Conservation (phyloP, 306 rosid species). For the Prunus salicina region DNA sequence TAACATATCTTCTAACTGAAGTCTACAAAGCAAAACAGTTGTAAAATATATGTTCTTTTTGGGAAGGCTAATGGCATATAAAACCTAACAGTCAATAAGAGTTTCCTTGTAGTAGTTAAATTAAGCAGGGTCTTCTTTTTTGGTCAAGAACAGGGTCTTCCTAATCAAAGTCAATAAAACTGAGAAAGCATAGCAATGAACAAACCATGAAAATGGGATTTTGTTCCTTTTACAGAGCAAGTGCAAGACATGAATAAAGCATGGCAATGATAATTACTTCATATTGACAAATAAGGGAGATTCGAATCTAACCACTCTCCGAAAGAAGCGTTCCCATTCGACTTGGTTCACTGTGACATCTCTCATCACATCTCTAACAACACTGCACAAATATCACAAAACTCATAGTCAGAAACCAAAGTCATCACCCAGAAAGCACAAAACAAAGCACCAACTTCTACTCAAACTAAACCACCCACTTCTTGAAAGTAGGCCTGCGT, state of each 20-base stretch:
- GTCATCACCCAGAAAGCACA: not conserved
- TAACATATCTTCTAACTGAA: not conserved
- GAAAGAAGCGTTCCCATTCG: constrained; percentile 35
- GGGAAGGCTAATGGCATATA: not conserved
- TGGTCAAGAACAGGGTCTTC: not conserved
- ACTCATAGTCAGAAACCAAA: constrained; percentile 17
- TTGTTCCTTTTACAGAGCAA: too few relatives aligned
- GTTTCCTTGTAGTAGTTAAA: not conserved
- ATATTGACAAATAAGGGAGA: not conserved
- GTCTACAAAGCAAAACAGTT: not conserved
- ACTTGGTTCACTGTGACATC: constrained; percentile 3
- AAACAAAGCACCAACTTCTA: not conserved
- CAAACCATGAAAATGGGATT: not conserved
- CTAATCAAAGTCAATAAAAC: not conserved
- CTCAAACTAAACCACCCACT: constrained; percentile 14
- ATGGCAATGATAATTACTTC: not conserved
- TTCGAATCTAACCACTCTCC: constrained; percentile 36
- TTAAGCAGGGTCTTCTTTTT: not conserved
- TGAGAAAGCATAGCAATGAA: not conserved
- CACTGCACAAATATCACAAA: constrained; percentile 40
- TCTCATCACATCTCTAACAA: constrained; percentile 20
- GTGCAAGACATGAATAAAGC: not conserved
- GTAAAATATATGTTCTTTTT: not conserved
- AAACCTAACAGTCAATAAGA: not conserved
- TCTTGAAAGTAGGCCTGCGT: constrained; percentile 1